Conservation (phyloP, 2,329 filamentous ascomycete species). For the Penicillium sp. region DNA sequence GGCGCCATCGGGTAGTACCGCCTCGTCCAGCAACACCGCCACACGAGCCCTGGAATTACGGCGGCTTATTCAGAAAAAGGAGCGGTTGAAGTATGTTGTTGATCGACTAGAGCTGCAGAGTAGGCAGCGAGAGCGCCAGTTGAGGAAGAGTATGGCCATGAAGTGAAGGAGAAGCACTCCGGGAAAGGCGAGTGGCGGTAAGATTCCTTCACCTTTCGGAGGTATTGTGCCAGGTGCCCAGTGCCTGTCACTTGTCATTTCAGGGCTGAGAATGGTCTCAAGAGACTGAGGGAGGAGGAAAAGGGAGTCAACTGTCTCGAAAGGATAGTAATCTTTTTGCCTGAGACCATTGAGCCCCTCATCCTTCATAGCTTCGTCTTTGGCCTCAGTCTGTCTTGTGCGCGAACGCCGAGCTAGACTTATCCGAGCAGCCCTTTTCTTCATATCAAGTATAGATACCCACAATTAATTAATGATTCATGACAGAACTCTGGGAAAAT, state of each 20-base stretch:
- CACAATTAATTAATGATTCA: not conserved
- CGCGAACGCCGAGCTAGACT: too few species aligned
- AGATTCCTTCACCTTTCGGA: too few species aligned
- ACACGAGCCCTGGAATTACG: slow-evolving; percentile 55
- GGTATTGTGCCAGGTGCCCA: too few species aligned
- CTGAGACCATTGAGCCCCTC: too few species aligned
- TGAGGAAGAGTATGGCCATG: slow-evolving; percentile 67
- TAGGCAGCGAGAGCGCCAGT: slow-evolving; percentile 65
- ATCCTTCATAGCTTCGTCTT: too few species aligned
- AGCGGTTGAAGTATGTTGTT: slow-evolving; percentile 78
- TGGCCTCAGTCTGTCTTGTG: too few species aligned
- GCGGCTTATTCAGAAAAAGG: slow-evolving; percentile 72
- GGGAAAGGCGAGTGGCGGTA: not conserved
- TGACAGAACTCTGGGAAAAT: not conserved
- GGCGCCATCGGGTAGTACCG: slow-evolving; percentile 20
- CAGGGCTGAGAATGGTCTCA: too few species aligned
- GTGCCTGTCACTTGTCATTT: too few species aligned
- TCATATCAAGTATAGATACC: not conserved
- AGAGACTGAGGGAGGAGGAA: too few species aligned
- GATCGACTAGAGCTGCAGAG: slow-evolving; percentile 80
- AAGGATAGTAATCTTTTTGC: too few species aligned
- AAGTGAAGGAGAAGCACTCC: slow-evolving; percentile 22
- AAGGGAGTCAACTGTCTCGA: too few species aligned
- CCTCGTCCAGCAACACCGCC: slow-evolving; percentile 21
- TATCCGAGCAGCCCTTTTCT: too few species aligned